Conservation (phyloP, 805 yeast genomes). For the Cyberlindnera saturnus region DNA sequence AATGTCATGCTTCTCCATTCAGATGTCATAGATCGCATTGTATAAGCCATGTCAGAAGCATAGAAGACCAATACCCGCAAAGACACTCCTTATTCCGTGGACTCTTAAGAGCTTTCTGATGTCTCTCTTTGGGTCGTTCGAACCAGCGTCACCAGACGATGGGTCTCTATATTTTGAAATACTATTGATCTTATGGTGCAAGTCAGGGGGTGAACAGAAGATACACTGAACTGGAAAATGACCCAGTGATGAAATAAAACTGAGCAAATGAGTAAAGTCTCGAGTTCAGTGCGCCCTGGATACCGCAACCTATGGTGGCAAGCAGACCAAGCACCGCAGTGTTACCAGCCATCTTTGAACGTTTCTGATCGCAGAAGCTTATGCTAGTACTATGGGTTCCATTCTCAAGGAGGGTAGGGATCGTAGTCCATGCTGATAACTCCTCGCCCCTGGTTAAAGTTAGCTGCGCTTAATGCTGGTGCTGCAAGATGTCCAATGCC, state of each 20-base stretch:
- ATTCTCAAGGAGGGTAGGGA: constrained; percentile 12
- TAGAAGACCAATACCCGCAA: constrained; percentile 11
- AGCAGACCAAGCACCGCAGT: constrained; percentile 6
- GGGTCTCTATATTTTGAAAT: constrained; percentile 5
- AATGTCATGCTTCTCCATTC: neutral
- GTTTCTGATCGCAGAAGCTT: constrained; percentile 12
- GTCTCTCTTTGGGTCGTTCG: constrained; percentile 10
- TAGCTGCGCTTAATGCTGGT: constrained; percentile 11
- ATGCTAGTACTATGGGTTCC: constrained; percentile 10
- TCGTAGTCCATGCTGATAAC: constrained; percentile 12
- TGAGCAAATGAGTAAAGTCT: constrained; percentile 12
- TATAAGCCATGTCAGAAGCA: constrained; percentile 13
- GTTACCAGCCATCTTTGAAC: constrained; percentile 5
- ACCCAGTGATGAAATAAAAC: constrained; percentile 16
- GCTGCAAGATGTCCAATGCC: constrained; percentile 15
- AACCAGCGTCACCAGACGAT: constrained; percentile 1
- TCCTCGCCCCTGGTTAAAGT: constrained; percentile 10
- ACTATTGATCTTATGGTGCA: constrained; percentile 10
- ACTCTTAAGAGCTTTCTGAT: constrained; percentile 9
- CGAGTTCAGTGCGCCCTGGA: constrained; percentile 7
- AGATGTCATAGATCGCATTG: constrained; percentile 5
- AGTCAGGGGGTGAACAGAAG: constrained; percentile 15
- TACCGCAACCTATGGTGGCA: constrained; percentile 13
- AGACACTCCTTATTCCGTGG: constrained; percentile 9
- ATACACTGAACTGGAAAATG: constrained; percentile 7